Conservation (phyloP, 768 basidiomycete species). For the Rhizopogon roseolus region DNA sequence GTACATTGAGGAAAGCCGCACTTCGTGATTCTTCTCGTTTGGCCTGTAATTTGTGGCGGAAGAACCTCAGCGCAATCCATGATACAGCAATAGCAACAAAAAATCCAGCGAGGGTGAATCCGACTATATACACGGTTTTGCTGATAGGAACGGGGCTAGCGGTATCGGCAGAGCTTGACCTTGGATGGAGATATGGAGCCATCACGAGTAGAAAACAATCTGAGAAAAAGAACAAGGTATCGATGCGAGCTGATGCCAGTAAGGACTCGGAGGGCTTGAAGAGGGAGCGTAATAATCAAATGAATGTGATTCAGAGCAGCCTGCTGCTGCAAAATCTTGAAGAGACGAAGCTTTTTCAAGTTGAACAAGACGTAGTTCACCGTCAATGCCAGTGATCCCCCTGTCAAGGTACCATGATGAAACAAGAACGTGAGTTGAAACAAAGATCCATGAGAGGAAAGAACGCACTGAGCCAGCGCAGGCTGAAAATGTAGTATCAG, state of each 20-base stretch:
- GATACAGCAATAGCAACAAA: slow-evolving; percentile 32
- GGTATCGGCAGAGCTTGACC: slow-evolving; percentile 2
- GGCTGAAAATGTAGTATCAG: neutral
- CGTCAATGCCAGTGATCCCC: neutral
- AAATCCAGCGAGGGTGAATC: slow-evolving; percentile 43
- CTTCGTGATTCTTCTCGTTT: slow-evolving; percentile 33
- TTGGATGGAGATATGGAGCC: slow-evolving; percentile 13
- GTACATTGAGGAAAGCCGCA: slow-evolving; percentile 34
- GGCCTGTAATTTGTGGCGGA: slow-evolving; percentile 34
- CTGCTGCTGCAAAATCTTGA: neutral
- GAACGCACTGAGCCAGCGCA: neutral
- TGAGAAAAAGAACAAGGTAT: slow-evolving; percentile 6
- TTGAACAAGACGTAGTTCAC: neutral
- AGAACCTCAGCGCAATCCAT: slow-evolving; percentile 40
- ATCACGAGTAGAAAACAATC: slow-evolving; percentile 10
- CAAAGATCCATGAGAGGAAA: neutral
- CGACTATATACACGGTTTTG: slow-evolving; percentile 40
- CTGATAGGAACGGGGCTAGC: slow-evolving; percentile 5
- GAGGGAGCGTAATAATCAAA: neutral
- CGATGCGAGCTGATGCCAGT: slow-evolving; percentile 2
- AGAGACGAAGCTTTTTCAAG: neutral
- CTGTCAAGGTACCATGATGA: neutral
- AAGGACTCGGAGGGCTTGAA: neutral
- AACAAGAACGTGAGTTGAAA: neutral
- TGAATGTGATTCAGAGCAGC: neutral